Base-by-base conservation (phyloP, 306 rosid genomes). In the Luffa acutangula region DNA sequence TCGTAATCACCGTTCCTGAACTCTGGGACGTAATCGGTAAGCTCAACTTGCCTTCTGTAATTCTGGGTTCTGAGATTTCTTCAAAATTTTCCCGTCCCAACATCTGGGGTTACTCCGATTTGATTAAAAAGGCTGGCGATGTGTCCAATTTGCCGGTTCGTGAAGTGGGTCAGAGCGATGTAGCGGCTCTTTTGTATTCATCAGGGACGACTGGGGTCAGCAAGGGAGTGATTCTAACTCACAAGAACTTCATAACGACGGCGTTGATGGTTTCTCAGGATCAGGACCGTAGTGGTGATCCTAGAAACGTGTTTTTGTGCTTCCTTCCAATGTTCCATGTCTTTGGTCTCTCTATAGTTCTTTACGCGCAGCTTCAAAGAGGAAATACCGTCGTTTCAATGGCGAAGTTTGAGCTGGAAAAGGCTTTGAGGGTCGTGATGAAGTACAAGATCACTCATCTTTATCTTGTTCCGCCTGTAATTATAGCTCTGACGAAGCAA, bases 121-220 rank as follows among this genome's bases (percentile, higher is more conserved):
- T 85, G 79, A 85, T 82, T 41, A 7, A 25, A 20, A 85, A 37
- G 2, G 71, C 80, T 5, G 36, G 3, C 14, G 31, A 15, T 2
- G 46, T 51, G 57, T 67, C 82, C 34, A 39, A 84, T 15, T 37
- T 82, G 11, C 80, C 78, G 33, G 59, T 5, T 8, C 60, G 4
- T 17, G 43, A 62, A 10, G 84, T 64, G 2, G 66, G 12, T 12
- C 90, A 86, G 66, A 80, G 67, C 17, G 86, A 86, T 70, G 79
- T 75, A 51, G 92, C 87, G 34, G 88, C 83, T 48, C 82, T 88
- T 21, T 21, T 88, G 51, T 88, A 88, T 82, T 89, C 92, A 5
- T 89, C 88, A 5, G 92, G 88, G 3, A 89, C 88, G 48, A 89
- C 86, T 0, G 86, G 92, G 79, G 83, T 20, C 11, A 87, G 86